Percentiles rank a stretch among this genome's conserved stretches.
Evolutionary conservation across 1,284 basidiomycete genomes (phyloP).

Genomic region (Sanghuangporus baumii): DNA sequence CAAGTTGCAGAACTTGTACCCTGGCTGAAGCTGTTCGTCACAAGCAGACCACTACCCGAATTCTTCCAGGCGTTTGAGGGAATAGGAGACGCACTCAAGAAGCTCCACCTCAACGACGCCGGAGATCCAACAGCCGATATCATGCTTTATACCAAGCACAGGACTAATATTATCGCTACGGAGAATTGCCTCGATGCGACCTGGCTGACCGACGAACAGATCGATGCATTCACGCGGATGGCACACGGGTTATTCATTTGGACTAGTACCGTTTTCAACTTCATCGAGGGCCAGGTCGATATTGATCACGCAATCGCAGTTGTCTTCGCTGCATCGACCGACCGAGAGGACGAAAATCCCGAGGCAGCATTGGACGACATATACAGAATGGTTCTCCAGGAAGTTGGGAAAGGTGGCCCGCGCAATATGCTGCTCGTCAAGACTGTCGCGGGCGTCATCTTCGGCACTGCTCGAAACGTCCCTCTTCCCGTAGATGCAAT

Average conservation of each 20-base stretch:
- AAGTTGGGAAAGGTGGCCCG: neutral
- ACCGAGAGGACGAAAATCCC: neutral
- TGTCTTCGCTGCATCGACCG: neutral
- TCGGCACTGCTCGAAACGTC: neutral
- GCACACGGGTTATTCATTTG: constrained; percentile 27
- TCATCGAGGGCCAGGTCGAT: constrained; percentile 16
- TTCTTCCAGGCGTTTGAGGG: neutral
- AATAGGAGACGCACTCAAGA: neutral
- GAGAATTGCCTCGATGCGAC: constrained; percentile 23
- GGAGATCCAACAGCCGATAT: constrained; percentile 1
- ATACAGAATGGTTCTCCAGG: constrained; percentile 2
- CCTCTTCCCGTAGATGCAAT: neutral
- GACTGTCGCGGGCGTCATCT: neutral
- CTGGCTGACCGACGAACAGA: constrained; percentile 17
- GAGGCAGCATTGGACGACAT: neutral
- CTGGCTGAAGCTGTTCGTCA: constrained; percentile 10
- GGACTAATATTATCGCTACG: constrained; percentile 15
- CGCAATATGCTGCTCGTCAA: neutral
- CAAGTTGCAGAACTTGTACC: neutral
- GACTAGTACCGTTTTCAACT: constrained; percentile 26
- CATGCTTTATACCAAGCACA: neutral
- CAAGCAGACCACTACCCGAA: constrained; percentile 6
- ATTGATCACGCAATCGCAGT: neutral
- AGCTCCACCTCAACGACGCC: constrained; percentile 5
- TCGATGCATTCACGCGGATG: constrained; percentile 21